Base-by-base conservation (phyloP, 768 basidiomycete genomes). In the Kwoniella dendrophila region DNA sequence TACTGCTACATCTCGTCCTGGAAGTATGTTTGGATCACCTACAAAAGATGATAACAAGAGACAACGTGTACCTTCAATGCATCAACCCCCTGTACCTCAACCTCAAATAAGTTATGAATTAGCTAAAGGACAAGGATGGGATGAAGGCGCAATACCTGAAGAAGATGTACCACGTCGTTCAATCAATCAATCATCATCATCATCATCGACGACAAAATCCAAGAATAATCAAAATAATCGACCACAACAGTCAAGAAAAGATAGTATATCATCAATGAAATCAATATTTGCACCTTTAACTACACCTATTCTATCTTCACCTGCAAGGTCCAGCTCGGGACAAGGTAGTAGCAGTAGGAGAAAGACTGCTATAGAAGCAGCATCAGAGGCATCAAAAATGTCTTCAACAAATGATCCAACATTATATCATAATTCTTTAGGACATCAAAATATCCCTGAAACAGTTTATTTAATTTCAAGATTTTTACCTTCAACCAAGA, bases 391-490 rank as follows among this genome's bases (percentile, higher is more conserved):
- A 11, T 61, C 69, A 1, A 67, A 62, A 27, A 50, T 70, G 41
- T 62, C 63, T 12, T 63, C 64, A 29, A 75, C 73, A 5, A 64
- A 45, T 34, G 73, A 75, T 34, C 71, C 73, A 14, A 65, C 62
- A 10, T 29, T 50, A 10, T 75, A 75, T 43, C 73, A 75, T 43
- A 66, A 68, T 26, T 75, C 73, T 1, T 56, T 73, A 2, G 74
- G 74, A 30, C 64, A 70, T 24, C 52, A 71, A 6, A 64, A 66
- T 12, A 64, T 66, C 8, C 72, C 74, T 26, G 74, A 75, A 47
- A 71, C 74, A 3, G 66, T 66, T 14, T 70, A 69, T 62, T 60
- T 75, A 1, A 68, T 75, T 41, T 73, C 71, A 4, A 66, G 74
- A 6, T 75, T 75, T 54, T 55, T 75, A 22, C 74, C 74, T 0